Evolutionary conservation across 331 rosid genomes (phyloP).

Genomic region (Acacia pycnantha): DNA sequence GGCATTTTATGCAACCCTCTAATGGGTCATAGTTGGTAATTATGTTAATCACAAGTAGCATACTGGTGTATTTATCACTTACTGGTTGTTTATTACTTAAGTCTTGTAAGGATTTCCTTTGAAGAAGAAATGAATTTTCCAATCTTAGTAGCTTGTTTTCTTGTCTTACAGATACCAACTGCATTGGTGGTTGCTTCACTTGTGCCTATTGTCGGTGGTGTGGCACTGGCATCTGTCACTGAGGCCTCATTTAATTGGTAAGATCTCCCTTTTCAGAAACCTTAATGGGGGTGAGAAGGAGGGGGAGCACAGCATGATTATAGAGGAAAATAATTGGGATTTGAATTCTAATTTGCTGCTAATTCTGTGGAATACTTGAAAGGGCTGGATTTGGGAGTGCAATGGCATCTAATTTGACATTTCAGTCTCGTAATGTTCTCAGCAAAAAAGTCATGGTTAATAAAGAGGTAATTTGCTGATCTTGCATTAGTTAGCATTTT

Average conservation of each 20-base stretch:
- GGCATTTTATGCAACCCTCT: neutral
- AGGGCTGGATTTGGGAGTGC: constrained; percentile 98
- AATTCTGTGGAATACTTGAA: constrained; percentile 20
- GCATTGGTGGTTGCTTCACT: constrained; percentile 78
- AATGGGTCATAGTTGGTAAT: neutral
- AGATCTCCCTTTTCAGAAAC: neutral
- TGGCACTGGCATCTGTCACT: constrained; percentile 78
- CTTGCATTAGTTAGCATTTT: neutral
- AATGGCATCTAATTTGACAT: constrained; percentile 93
- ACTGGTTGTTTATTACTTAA: neutral
- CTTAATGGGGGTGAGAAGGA: neutral
- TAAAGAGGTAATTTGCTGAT: constrained; percentile 53
- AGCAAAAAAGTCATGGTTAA: constrained; percentile 94
- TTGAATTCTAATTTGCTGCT: constrained; percentile 16
- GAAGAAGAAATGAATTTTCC: neutral
- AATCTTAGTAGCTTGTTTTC: constrained; percentile 17
- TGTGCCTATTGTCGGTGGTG: constrained; percentile 92
- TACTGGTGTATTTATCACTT: neutral
- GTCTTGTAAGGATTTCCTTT: neutral
- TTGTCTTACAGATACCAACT: constrained; percentile 59
- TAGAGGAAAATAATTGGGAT: neutral
- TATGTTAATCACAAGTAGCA: neutral
- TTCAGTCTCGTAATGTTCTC: constrained; percentile 93
- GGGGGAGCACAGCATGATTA: neutral
- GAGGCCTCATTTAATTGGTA: constrained; percentile 96